Base-by-base conservation (phyloP, 805 yeast species). In the Metschnikowia vanudenii region DNA sequence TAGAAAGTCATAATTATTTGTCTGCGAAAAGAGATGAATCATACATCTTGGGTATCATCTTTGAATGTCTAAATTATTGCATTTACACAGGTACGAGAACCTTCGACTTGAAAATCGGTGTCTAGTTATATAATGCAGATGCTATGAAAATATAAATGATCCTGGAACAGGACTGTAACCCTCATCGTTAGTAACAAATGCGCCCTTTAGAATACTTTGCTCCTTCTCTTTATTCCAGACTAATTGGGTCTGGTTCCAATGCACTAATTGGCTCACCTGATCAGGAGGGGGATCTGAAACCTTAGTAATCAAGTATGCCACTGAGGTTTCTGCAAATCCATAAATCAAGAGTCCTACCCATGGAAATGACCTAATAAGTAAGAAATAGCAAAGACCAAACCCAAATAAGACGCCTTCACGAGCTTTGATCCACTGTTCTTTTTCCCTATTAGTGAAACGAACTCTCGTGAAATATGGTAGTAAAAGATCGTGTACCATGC, bases 321-420 rank as follows among this genome's bases (percentile, higher is more conserved):
- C 67, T 24, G 76, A 71, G 2, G 79, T 71, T 56, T 79, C 76
- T 2, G 82, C 84, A 37, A 80, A 60, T 13, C 80, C 79, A 51
- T 76, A 77, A 17, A 75, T 63, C 12, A 79, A 54, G 18, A 78
- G 66, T 0, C 82, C 76, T 3, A 75, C 54, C 53, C 69, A 69
- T 0, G 81, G 82, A 14, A 73, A 58, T 31, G 63, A 39, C 16
- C 57, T 61, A 44, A 79, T 60, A 40, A 78, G 58, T 44, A 65
- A 51, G 52, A 67, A 80, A 58, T 71, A 76, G 39, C 70, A 71
- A 8, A 77, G 56, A 3, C 84, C 80, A 52, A 80, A 80, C 5
- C 84, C 85, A 50, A 76, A 74, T 41, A 82, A 60, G 26, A 77
- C 69, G 0, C 84, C 85, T 45, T 76, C 79, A 33, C 85, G 67